These are phyloP conservation scores for Rachicladosporium sp. DNA, from an alignment of 2,329 filamentous ascomycete genomes.

Conservation along the genomic window DNA sequence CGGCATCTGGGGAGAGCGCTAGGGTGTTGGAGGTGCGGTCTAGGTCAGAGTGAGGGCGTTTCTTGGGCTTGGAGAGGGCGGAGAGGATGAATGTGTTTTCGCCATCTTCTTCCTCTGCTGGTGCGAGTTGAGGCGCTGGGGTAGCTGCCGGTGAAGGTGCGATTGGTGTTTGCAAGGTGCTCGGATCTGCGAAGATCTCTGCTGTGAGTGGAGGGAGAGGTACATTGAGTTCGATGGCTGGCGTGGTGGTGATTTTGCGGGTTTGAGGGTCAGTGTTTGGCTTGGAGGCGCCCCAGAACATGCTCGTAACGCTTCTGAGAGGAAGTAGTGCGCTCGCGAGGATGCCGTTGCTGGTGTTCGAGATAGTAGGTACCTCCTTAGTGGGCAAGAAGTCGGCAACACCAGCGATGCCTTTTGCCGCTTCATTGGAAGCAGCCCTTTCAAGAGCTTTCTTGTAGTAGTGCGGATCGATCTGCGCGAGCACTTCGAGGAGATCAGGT, in stretches of 20 bases:
- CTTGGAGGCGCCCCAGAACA: conserved; percentile 48
- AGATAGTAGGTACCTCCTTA: too few species aligned
- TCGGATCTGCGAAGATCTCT: conserved; percentile 39
- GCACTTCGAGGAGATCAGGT: conserved; percentile 59
- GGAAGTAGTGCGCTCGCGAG: conserved; percentile 1
- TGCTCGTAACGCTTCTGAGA: conserved; percentile 28
- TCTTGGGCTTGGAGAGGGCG: conserved; percentile 39
- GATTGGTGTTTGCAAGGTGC: conserved; percentile 5
- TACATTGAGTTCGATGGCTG: conserved; percentile 44
- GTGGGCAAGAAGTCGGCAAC: too few species aligned
- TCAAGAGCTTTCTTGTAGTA: conserved; percentile 5
- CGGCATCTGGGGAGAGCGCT: conserved; percentile 14
- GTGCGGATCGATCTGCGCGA: conserved; percentile 28
- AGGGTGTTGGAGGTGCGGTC: conserved; percentile 21
- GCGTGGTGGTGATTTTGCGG: conserved; percentile 15
- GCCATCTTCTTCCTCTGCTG: conserved; percentile 18
- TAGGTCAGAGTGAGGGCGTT: conserved; percentile 29
- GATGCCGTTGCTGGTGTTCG: too few species aligned
- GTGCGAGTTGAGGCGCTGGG: conserved; percentile 12
- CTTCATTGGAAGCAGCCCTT: conserved; percentile 4
- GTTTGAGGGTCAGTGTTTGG: conserved; percentile 14
- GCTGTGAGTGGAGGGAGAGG: conserved; percentile 47
- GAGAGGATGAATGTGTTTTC: conserved; percentile 50
- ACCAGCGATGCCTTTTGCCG: conserved; percentile 1
- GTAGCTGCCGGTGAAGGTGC: conserved; percentile 17